A percentile compares a stretch with the other conserved stretches of the same genome.
Evolutionary conservation across 306 rosid species (phyloP).

Genomic region (Coriaria nepalensis): DNA sequence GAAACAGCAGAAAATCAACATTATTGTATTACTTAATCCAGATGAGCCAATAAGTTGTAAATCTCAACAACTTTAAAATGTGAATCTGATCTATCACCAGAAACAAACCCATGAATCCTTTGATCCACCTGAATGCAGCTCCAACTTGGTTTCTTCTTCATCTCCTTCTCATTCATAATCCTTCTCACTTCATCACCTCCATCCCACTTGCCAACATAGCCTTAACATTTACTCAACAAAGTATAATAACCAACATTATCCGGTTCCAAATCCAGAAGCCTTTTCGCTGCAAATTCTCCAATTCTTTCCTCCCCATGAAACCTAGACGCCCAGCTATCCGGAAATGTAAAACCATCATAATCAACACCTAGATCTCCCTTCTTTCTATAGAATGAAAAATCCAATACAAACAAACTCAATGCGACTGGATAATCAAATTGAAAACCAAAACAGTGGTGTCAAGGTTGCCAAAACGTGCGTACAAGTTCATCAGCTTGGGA

Average conservation of each 20-base stretch:
- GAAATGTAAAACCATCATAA: constrained; percentile 35
- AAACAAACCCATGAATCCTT: constrained; percentile 34
- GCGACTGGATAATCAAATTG: constrained; percentile 20
- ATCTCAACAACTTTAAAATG: constrained; percentile 26
- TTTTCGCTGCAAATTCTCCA: constrained; percentile 37
- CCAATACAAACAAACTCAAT: constrained; percentile 22
- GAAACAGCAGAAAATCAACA: no score
- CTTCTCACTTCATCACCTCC: constrained; percentile 41
- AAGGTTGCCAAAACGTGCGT: constrained; percentile 22
- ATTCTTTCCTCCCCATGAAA: constrained; percentile 25
- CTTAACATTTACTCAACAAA: constrained; percentile 40
- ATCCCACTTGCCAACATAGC: constrained; percentile 41
- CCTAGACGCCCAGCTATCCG: constrained; percentile 40
- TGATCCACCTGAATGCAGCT: constrained; percentile 36
- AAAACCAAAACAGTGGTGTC: constrained; percentile 20
- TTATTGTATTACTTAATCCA: no score
- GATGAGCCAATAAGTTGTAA: constrained; percentile 19
- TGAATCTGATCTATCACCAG: constrained; percentile 28
- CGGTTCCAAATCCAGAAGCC: constrained; percentile 45
- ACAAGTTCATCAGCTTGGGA: constrained; percentile 16
- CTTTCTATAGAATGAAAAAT: constrained; percentile 22
- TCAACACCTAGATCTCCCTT: constrained; percentile 30
- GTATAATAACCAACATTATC: constrained; percentile 39
- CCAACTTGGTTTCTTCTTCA: constrained; percentile 54
- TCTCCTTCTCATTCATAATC: constrained; percentile 29